phyloP scores from a whole-genome alignment of 1,284 basidiomycete species.

The Cutaneotrichosporon sp. region DNA sequence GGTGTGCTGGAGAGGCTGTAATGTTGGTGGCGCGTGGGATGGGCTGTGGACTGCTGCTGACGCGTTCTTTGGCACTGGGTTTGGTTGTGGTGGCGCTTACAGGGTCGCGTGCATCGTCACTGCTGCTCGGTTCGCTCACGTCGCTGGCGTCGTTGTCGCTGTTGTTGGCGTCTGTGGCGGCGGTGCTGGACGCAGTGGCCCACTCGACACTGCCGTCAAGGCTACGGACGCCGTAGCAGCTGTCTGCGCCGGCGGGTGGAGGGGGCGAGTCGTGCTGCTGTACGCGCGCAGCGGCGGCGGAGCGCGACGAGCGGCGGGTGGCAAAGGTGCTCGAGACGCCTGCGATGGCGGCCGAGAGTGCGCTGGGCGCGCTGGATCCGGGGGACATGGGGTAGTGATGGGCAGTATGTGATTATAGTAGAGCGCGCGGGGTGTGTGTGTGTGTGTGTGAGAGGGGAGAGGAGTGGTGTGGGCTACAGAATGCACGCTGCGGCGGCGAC shows the following conservation, averaged over 20 bases:
- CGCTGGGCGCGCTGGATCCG: conserved; percentile 1
- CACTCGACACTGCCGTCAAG: conserved; percentile 20
- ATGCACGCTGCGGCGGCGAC: no score
- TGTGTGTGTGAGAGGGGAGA: no score
- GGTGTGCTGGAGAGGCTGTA: not conserved
- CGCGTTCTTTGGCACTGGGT: not conserved
- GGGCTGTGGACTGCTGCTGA: not conserved
- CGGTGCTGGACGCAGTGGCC: not conserved
- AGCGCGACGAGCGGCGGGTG: conserved; percentile 12
- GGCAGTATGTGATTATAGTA: no score
- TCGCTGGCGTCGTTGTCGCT: not conserved
- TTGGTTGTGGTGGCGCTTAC: not conserved
- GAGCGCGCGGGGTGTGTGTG: no score
- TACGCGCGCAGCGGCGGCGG: not conserved
- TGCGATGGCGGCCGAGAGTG: conserved; percentile 11
- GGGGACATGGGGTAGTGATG: no score
- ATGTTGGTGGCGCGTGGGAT: not conserved
- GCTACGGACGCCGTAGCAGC: conserved; percentile 29
- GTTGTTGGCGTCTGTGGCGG: not conserved
- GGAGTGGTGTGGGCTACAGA: no score
- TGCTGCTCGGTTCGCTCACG: not conserved
- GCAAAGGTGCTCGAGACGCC: conserved; percentile 11
- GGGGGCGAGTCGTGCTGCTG: conserved; percentile 5
- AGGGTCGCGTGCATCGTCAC: not conserved
- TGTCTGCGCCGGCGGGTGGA: conserved; percentile 19